Conservation (phyloP, 1,139 yeast genomes). For the Petasospora rhodanensis region DNA sequence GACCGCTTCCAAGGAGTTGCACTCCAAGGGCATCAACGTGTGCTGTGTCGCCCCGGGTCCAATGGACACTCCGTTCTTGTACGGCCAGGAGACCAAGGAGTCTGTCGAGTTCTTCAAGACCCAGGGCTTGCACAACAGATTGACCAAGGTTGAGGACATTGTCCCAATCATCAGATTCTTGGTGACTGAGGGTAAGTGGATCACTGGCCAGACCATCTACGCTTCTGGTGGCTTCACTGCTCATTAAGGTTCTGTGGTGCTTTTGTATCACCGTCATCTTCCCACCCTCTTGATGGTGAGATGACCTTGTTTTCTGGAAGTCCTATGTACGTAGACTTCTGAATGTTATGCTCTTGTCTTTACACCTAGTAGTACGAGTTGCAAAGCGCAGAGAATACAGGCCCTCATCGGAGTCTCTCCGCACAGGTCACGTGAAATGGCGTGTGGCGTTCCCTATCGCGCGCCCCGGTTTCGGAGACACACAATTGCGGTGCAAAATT, state of each 20-base stretch:
- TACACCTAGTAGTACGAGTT: too few species aligned
- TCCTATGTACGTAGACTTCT: too few species aligned
- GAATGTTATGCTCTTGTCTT: too few species aligned
- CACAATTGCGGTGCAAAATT: too few species aligned
- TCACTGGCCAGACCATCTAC: conserved; percentile 64
- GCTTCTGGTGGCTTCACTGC: conserved; percentile 68
- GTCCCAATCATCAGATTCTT: conserved; percentile 59
- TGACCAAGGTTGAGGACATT: conserved; percentile 57
- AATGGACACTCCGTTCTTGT: conserved; percentile 68
- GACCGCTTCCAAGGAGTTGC: conserved; percentile 55
- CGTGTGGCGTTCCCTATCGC: too few species aligned
- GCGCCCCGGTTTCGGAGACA: too few species aligned
- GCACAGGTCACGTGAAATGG: too few species aligned
- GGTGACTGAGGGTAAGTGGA: conserved; percentile 64
- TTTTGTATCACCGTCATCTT: too few species aligned
- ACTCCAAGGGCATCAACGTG: conserved; percentile 44
- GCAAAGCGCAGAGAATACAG: too few species aligned
- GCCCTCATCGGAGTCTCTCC: too few species aligned
- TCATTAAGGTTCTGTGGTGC: conserved; percentile 23
- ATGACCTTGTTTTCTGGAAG: too few species aligned
- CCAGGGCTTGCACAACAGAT: conserved; percentile 41
- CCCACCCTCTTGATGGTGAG: too few species aligned
- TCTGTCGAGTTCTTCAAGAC: conserved; percentile 54
- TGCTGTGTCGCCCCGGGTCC: conserved; percentile 68
- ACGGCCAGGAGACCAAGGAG: conserved; percentile 52